Percentiles rank a stretch among this genome's conserved stretches.
These are phyloP conservation scores for Pouteria glomerata DNA, from an alignment of 148 eudicot genomes.

Conservation along the genomic window DNA sequence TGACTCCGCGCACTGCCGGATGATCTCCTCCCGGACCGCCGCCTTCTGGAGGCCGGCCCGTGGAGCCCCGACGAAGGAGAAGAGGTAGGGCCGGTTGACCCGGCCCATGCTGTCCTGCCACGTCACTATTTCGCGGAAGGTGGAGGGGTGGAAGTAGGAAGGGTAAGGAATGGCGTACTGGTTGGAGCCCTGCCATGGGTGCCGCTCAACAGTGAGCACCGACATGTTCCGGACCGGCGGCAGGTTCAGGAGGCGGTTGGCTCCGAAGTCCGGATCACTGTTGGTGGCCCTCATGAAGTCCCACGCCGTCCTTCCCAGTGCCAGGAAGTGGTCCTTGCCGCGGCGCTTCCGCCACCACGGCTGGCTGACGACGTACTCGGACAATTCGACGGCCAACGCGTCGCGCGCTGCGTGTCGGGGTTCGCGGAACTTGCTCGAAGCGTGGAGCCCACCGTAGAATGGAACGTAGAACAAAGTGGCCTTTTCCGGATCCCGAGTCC, in stretches of 20 bases:
- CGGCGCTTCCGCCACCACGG: background rate
- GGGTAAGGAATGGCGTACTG: constrained; percentile 21
- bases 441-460: constrained; percentile 20
- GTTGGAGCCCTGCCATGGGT: constrained; percentile 10
- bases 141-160: constrained; percentile 18
- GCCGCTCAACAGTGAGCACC: constrained; percentile 14
- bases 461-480: constrained; percentile 21
- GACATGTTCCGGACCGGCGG: constrained; percentile 5
- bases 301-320: constrained; percentile 11
- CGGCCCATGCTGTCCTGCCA: constrained; percentile 5
- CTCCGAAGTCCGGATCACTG: constrained; percentile 2
- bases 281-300: constrained; percentile 10
- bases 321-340: constrained; percentile 16
- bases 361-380: background rate
- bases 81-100: constrained; percentile 7
- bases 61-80: constrained; percentile 21
- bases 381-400: background rate
- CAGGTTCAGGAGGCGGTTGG: constrained; percentile 11
- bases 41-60: constrained; percentile 4
- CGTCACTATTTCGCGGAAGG: background rate
- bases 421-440: constrained; percentile 14
- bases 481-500: background rate
- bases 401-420: constrained; percentile 1
- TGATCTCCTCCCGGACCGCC: background rate
- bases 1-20: constrained; percentile 8